Conservation (phyloP, 2,329 filamentous ascomycete species). For the Diaporthe longicolla region DNA sequence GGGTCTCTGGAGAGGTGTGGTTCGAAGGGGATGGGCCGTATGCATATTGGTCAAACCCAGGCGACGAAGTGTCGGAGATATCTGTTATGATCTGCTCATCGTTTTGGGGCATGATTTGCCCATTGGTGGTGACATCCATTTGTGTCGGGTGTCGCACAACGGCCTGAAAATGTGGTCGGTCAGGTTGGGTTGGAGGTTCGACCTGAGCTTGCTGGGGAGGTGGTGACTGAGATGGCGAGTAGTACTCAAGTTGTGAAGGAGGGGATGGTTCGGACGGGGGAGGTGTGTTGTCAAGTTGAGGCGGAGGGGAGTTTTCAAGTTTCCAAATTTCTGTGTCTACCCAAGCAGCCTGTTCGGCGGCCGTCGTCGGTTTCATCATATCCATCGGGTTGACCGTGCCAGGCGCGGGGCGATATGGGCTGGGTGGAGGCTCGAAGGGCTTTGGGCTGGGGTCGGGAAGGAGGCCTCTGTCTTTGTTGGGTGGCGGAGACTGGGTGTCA, state of each 20-base stretch:
- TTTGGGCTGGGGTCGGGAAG: constrained; percentile 42
- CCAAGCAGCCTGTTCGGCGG: constrained; percentile 52
- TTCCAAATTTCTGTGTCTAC: constrained; percentile 54
- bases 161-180: constrained; percentile 41
- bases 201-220: constrained; percentile 9
- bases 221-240: constrained; percentile 27
- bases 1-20: constrained; percentile 63
- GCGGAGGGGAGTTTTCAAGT: constrained; percentile 51
- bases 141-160: constrained; percentile 42
- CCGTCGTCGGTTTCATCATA: constrained; percentile 62
- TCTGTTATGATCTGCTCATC: constrained; percentile 44
- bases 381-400: constrained; percentile 69
- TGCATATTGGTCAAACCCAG: constrained; percentile 48
- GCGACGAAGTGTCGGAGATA: constrained; percentile 60
- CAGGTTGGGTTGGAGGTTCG: constrained; percentile 30
- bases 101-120: constrained; percentile 43
- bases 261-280: constrained; percentile 35
- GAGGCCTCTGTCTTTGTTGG: constrained; percentile 39
- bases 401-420: constrained; percentile 54
- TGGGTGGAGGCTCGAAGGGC: constrained; percentile 45
- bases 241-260: constrained; percentile 30
- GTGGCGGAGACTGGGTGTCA: constrained; percentile 38
- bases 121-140: constrained; percentile 41
- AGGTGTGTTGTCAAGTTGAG: constrained; percentile 37
- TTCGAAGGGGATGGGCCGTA: constrained; percentile 58